Percentiles rank a stretch among this genome's conserved stretches.
Conservation (phyloP, 768 basidiomycete species). For the Boletus sensibilis region DNA sequence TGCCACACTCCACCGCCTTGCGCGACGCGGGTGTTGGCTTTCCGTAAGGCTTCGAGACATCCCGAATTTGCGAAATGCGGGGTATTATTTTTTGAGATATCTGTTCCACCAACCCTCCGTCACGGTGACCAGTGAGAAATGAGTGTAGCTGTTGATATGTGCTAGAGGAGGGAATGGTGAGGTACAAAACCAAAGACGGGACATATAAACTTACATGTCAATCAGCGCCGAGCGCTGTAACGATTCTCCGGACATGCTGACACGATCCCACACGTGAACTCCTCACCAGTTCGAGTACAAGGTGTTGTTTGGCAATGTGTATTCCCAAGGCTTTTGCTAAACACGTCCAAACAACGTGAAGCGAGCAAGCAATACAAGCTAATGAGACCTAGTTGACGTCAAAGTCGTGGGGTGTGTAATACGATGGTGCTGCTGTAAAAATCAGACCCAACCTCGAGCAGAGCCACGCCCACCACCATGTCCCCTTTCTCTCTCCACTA, state of each 20-base stretch:
- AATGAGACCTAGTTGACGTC: neutral
- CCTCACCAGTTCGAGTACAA: conserved; percentile 5
- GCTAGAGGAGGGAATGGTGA: conserved; percentile 34
- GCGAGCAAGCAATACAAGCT: no score
- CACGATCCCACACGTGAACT: neutral
- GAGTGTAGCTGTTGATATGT: conserved; percentile 66
- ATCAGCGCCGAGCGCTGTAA: conserved; percentile 67
- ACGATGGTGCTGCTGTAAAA: neutral
- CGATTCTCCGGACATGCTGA: conserved; percentile 43
- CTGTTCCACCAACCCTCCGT: conserved; percentile 58
- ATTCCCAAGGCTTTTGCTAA: conserved; percentile 25
- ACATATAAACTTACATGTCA: conserved; percentile 50
- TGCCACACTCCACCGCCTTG: conserved; percentile 63
- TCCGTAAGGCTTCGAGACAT: conserved; percentile 64
- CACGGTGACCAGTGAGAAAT: conserved; percentile 55
- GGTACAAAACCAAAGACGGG: neutral
- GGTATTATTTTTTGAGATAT: conserved; percentile 56
- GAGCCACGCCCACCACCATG: conserved; percentile 81
- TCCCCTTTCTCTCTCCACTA: conserved; percentile 77
- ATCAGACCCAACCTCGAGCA: conserved; percentile 63
- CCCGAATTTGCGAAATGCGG: conserved; percentile 55
- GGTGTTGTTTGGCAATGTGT: conserved; percentile 24
- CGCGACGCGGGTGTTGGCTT: conserved; percentile 66
- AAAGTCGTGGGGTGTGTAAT: neutral
- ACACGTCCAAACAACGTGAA: conserved; percentile 20